Conservation (phyloP, 768 basidiomycete species). For the Rhodotorula kratochvilovae region DNA sequence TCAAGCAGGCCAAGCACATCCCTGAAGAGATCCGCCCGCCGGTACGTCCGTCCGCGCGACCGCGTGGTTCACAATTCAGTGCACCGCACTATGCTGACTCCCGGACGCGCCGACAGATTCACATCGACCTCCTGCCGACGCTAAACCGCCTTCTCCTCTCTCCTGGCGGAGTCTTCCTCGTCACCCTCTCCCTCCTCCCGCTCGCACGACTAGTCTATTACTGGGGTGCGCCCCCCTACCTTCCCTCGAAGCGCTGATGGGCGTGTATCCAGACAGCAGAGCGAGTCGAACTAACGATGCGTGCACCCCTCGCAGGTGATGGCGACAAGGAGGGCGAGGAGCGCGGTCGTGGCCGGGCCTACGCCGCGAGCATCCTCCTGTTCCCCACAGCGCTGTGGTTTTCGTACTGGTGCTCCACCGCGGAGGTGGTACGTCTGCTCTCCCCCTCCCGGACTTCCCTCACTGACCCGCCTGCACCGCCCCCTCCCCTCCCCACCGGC, state of each 20-base stretch:
- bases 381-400: constrained; percentile 13
- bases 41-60: neutral
- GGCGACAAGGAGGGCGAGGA: constrained; percentile 15
- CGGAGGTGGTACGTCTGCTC: constrained; percentile 7
- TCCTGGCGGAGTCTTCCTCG: constrained; percentile 7
- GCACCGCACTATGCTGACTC: neutral
- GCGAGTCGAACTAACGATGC: neutral
- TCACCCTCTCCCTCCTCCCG: constrained; percentile 28
- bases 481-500: neutral
- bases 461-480: neutral
- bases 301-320: neutral
- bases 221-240: neutral
- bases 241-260: neutral
- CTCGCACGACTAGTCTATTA: constrained; percentile 28
- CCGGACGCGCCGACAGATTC: constrained; percentile 11
- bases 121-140: constrained; percentile 34
- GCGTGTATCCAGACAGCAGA: too few species aligned
- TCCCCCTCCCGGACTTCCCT: neutral
- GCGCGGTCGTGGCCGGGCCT: constrained; percentile 10
- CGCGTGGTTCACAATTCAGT: too few species aligned
- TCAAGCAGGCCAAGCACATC: constrained; percentile 36
- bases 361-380: constrained; percentile 17
- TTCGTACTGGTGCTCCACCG: constrained; percentile 4
- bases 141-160: constrained; percentile 22
- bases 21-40: constrained; percentile 24